phyloP scores from a whole-genome alignment of 768 basidiomycete genomes.

The Kwoniella sp. region DNA sequence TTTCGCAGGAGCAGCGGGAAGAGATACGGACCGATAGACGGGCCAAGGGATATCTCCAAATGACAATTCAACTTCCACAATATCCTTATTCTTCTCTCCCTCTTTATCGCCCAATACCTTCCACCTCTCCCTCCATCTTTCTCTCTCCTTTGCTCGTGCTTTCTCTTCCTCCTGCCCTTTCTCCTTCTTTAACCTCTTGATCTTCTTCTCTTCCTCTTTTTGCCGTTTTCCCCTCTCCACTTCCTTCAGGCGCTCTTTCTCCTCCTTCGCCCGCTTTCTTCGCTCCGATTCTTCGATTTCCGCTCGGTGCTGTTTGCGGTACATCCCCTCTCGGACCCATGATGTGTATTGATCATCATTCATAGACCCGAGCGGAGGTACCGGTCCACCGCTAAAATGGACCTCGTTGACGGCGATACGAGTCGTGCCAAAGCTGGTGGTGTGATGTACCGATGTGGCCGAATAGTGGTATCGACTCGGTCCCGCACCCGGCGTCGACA shows the following conservation, averaged over 20 bases:
- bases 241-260: conserved; percentile 56
- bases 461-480: neutral
- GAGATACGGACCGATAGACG: conserved; percentile 27
- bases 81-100: conserved; percentile 17
- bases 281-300: conserved; percentile 44
- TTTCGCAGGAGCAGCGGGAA: neutral
- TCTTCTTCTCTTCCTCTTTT: conserved; percentile 35
- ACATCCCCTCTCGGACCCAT: conserved; percentile 85
- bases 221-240: conserved; percentile 35
- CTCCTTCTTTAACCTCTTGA: conserved; percentile 30
- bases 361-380: conserved; percentile 61
- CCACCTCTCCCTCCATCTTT: conserved; percentile 42
- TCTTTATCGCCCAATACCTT: conserved; percentile 21
- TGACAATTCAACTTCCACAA: conserved; percentile 28
- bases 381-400: conserved; percentile 55
- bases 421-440: neutral
- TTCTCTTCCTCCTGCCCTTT: conserved; percentile 29
- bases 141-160: conserved; percentile 29
- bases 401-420: conserved; percentile 56
- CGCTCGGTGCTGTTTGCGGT: conserved; percentile 59
- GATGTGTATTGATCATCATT: conserved; percentile 86
- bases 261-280: conserved; percentile 58
- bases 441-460: neutral
- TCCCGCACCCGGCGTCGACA: neutral
- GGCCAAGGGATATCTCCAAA: conserved; percentile 54